Conservation (phyloP, 2,329 filamentous ascomycete species). For the Orbilia brochopaga region DNA sequence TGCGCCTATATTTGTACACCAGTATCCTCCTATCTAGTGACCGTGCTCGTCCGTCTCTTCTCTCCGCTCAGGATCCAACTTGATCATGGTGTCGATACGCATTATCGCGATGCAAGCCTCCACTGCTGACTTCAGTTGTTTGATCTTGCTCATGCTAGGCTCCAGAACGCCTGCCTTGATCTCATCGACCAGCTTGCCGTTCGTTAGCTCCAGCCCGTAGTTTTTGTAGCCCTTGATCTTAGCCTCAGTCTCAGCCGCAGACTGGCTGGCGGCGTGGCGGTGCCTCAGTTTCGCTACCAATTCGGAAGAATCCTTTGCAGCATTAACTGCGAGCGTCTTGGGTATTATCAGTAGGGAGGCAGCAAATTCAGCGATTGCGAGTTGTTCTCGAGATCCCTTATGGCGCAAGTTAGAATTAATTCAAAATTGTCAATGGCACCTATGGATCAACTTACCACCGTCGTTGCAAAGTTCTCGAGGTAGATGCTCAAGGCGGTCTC, state of each 20-base stretch:
- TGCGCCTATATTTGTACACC: neutral
- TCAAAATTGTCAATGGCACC: too few relatives aligned
- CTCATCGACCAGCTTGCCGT: constrained; percentile 89
- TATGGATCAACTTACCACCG: constrained; percentile 68
- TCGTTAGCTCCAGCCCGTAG: constrained; percentile 89
- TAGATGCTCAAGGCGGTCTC: constrained; percentile 99
- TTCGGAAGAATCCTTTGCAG: constrained; percentile 93
- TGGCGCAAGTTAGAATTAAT: constrained; percentile 9
- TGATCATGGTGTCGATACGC: constrained; percentile 98
- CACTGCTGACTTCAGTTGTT: constrained; percentile 91
- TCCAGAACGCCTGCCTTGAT: constrained; percentile 94
- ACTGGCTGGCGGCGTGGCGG: constrained; percentile 90
- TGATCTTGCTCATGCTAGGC: constrained; percentile 96
- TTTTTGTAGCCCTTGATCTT: constrained; percentile 98
- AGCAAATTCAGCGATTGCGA: constrained; percentile 96
- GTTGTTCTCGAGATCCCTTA: constrained; percentile 89
- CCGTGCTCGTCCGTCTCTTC: constrained; percentile 78
- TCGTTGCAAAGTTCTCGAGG: constrained; percentile 96
- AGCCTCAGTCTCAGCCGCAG: constrained; percentile 81
- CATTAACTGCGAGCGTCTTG: constrained; percentile 95
- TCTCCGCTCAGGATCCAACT: constrained; percentile 87
- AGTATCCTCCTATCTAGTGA: constrained; percentile 64
- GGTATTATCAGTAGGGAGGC: constrained; percentile 92
- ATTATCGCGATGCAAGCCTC: constrained; percentile 99
- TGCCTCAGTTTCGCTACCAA: constrained; percentile 94